A percentile compares a stretch with the other conserved stretches of the same genome.
Conservation (phyloP, 2,329 filamentous ascomycete genomes). For the Thielaviopsis musarum region DNA sequence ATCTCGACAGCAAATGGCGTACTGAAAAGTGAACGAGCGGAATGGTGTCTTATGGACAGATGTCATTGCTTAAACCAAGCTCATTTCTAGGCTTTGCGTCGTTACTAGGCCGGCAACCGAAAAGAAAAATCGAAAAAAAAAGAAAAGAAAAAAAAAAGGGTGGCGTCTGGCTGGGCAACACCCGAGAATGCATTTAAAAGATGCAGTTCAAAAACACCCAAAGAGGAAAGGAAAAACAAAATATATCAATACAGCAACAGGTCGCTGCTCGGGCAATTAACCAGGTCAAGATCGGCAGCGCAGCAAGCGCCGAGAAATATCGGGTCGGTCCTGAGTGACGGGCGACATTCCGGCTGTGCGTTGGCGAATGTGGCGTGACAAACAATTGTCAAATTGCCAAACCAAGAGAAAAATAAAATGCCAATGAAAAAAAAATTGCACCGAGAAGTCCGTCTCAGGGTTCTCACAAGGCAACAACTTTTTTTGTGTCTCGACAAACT, state of each 20-base stretch:
- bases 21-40: too few relatives aligned
- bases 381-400: neutral
- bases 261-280: neutral
- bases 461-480: neutral
- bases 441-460: neutral
- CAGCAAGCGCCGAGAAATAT: neutral
- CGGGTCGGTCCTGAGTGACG: neutral
- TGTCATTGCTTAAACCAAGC: too few relatives aligned
- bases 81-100: neutral
- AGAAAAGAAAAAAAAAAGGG: neutral
- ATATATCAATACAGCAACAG: neutral
- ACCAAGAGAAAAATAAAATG: neutral
- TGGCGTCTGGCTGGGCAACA: neutral
- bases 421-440: neutral
- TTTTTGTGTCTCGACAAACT: neutral
- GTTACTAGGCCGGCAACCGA: neutral
- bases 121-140: too few relatives aligned
- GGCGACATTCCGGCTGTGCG: neutral
- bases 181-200: neutral
- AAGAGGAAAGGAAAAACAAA: neutral
- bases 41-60: too few relatives aligned
- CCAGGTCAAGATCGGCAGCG: neutral
- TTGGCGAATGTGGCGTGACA: neutral
- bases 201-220: neutral
- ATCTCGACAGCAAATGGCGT: too few relatives aligned